Evolutionary conservation across 2,329 filamentous ascomycete species (phyloP).

Genomic region (Ophiocordyceps sinensis): DNA sequence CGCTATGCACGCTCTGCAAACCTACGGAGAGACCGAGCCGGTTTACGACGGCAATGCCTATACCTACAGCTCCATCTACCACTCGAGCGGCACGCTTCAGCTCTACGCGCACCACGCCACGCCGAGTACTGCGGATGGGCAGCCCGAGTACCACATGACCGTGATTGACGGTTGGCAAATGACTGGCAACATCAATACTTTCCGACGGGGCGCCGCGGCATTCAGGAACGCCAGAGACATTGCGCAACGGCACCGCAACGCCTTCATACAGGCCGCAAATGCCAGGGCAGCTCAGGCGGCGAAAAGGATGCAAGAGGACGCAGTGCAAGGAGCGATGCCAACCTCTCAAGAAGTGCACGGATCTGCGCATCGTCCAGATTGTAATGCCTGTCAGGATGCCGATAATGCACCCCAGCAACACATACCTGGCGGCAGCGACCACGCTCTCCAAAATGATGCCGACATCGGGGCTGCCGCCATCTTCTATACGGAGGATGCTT

Average conservation of each 20-base stretch:
- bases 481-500: too few relatives aligned
- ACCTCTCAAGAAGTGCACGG: too few relatives aligned
- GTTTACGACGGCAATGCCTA: constrained; percentile 23
- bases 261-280: constrained; percentile 18
- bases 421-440: too few relatives aligned
- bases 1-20: constrained; percentile 18
- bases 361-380: too few relatives aligned
- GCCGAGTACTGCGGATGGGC: constrained; percentile 11
- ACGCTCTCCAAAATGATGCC: too few relatives aligned
- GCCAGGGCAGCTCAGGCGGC: constrained; percentile 11
- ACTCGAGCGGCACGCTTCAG: constrained; percentile 12
- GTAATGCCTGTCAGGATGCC: too few relatives aligned
- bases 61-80: constrained; percentile 21
- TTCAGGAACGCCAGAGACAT: constrained; percentile 23
- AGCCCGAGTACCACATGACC: constrained; percentile 25
- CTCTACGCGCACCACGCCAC: constrained; percentile 22
- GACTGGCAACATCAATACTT: constrained; percentile 13
- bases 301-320: too few relatives aligned
- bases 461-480: too few relatives aligned
- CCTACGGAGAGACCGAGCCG: constrained; percentile 14
- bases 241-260: constrained; percentile 20
- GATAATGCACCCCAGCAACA: too few relatives aligned
- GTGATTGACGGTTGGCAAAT: constrained; percentile 13
- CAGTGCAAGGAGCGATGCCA: too few relatives aligned
- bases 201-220: constrained; percentile 17